Evolutionary conservation across 2,329 filamentous ascomycete genomes (phyloP).

Genomic region (Elsinoe fawcettii): DNA sequence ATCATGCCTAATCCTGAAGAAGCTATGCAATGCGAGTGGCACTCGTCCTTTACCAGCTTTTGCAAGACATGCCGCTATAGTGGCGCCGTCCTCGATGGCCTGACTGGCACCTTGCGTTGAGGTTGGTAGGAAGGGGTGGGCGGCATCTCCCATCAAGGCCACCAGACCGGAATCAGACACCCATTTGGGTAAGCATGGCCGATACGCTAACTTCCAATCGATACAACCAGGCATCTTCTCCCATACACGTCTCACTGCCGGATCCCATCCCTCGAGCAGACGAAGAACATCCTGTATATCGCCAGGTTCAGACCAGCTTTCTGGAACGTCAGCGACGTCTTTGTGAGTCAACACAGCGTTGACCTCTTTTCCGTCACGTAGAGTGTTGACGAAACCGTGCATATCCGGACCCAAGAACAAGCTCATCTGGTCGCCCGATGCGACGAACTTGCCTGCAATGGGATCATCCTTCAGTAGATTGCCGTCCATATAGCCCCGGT

Average conservation of each 20-base stretch:
- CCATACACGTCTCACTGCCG: slow-evolving; percentile 41
- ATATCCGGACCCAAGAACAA: slow-evolving; percentile 46
- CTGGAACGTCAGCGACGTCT: slow-evolving; percentile 40
- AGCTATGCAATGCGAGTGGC: no score
- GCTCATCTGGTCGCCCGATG: slow-evolving; percentile 43
- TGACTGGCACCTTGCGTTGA: slow-evolving; percentile 55
- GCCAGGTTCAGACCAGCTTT: slow-evolving; percentile 44
- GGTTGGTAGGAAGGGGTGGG: slow-evolving; percentile 59
- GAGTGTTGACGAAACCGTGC: slow-evolving; percentile 43
- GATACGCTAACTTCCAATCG: slow-evolving; percentile 51
- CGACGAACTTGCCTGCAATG: slow-evolving; percentile 42
- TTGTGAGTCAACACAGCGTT: slow-evolving; percentile 48
- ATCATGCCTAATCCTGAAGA: no score
- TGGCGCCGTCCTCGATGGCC: slow-evolving; percentile 60
- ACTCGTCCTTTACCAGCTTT: no score
- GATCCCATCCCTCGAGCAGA: slow-evolving; percentile 38
- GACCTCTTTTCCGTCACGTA: slow-evolving; percentile 45
- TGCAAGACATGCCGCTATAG: slow-evolving; percentile 45
- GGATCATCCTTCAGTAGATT: slow-evolving; percentile 43
- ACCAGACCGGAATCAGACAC: slow-evolving; percentile 26
- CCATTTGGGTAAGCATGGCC: slow-evolving; percentile 48
- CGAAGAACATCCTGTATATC: slow-evolving; percentile 34
- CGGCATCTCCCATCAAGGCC: slow-evolving; percentile 58
- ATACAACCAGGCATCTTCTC: slow-evolving; percentile 33
- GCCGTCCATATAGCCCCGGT: slow-evolving; percentile 45